Evolutionary conservation across 1,284 basidiomycete species (phyloP), one percentile per base, ranked within the genome.

Genomic region (Ustilago nuda): DNA sequence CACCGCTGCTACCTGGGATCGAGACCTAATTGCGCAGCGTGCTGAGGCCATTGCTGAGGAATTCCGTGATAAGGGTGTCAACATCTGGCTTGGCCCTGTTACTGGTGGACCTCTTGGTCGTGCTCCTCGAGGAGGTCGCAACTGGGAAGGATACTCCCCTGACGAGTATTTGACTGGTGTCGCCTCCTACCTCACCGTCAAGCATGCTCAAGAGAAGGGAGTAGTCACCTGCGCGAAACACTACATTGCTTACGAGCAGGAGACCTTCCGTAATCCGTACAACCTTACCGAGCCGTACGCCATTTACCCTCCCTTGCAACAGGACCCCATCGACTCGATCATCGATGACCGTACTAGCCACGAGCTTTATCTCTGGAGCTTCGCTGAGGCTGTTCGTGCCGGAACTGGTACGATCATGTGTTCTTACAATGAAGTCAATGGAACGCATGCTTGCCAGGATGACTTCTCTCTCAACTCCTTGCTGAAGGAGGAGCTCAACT

Each of bases 41-140:
- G 93, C 92, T 15, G 80, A 89, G n/a, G 91, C 89, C 56, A 91
- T 95, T 90, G 93, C 93, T 30, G 82, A 88, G 51, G 93, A 95
- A 86, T 90, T 91, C 86, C 88, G 89, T 67, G 91, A 89, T 35
- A 94, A 94, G 84, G 94, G 94, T 45, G 91, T 92, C 63, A 89
- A 95, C 80, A 88, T 92, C 61, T 89, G 89, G 7, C 87, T 92
- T 8, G 90, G 90, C 11, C 79, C 81, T 6, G 79, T 75, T 27
- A 75, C 76, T 6, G 77, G 77, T 30, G 71, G 70, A 8, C 67
- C 65, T 33, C 39, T 91, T 56, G 89, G 88, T 63, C 88, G 91
- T 17, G 88, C 88, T 1, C 89, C 91, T 5, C 89, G 89, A 17
- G 90, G 88, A 4, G 93, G 93, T 0, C 87, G 93, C 11, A 94